These are phyloP conservation scores for Trichoderma lentiforme DNA, from an alignment of 2,329 filamentous ascomycete species.

Conservation along the genomic window DNA sequence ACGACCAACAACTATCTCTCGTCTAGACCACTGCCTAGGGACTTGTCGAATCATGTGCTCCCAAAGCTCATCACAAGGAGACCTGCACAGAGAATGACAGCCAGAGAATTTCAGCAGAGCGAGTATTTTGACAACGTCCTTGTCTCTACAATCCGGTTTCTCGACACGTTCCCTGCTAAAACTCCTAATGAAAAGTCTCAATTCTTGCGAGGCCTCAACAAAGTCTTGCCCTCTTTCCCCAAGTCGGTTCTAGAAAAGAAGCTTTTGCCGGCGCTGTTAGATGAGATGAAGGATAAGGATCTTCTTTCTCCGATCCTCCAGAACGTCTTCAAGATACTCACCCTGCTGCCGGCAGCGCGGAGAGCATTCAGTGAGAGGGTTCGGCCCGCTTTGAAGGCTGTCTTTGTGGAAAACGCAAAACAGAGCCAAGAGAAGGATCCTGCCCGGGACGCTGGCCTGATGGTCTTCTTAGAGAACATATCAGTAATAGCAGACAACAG, in stretches of 20 bases:
- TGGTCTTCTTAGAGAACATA: constrained; percentile 86
- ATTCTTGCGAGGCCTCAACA: constrained; percentile 84
- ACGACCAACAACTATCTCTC: constrained; percentile 80
- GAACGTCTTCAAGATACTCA: constrained; percentile 88
- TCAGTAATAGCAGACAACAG: constrained; percentile 73
- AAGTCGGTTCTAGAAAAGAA: constrained; percentile 94
- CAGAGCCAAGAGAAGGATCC: constrained; percentile 70
- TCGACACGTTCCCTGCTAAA: constrained; percentile 88
- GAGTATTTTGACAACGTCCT: constrained; percentile 96
- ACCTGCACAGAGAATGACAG: constrained; percentile 82
- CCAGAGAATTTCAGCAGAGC: constrained; percentile 89
- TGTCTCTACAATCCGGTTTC: constrained; percentile 91
- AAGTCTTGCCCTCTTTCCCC: constrained; percentile 88
- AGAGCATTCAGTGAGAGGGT: constrained; percentile 81
- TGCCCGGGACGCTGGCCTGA: constrained; percentile 81
- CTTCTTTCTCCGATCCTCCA: constrained; percentile 81
- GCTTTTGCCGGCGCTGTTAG: constrained; percentile 79
- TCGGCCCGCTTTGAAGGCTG: constrained; percentile 77
- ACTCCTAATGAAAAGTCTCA: constrained; percentile 85
- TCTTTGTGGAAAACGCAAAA: constrained; percentile 65
- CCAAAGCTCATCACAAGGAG: constrained; percentile 83
- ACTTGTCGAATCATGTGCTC: constrained; percentile 71
- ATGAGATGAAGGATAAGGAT: constrained; percentile 91
- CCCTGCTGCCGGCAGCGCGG: constrained; percentile 71
- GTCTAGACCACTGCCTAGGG: constrained; percentile 73